These are phyloP conservation scores for Mucor indicus DNA, from an alignment of 371 early-diverging fungal genomes.

Conservation along the genomic window DNA sequence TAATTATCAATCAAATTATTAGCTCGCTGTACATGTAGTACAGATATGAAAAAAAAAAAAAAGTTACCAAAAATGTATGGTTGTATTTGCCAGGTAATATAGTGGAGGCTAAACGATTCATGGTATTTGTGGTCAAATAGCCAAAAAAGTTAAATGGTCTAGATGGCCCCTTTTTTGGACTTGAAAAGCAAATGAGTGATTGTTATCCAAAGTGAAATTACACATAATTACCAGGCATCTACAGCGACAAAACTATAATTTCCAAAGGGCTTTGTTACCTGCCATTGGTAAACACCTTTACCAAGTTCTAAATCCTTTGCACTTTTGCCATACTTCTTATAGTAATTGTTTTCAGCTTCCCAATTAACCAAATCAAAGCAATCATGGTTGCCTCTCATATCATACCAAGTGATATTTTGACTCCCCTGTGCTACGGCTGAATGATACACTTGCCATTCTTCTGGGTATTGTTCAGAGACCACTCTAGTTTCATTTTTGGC, in stretches of 20 bases:
- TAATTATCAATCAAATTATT: conserved; percentile 7
- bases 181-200: conserved; percentile 4
- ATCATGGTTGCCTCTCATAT: conserved; percentile 86
- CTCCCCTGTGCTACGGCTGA: conserved; percentile 55
- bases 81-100: conserved; percentile 38
- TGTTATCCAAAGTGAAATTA: background rate
- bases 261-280: conserved; percentile 61
- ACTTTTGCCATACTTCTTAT: conserved; percentile 51
- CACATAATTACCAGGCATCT: conserved; percentile 70
- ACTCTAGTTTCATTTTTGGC: conserved; percentile 68
- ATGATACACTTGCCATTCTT: conserved; percentile 84
- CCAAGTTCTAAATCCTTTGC: conserved; percentile 46
- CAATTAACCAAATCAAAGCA: conserved; percentile 76
- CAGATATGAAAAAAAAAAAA: no score
- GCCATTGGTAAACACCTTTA: conserved; percentile 54
- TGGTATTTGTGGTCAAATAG: conserved; percentile 66
- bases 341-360: conserved; percentile 63
- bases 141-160: conserved; percentile 93
- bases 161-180: conserved; percentile 75
- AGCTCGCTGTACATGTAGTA: background rate
- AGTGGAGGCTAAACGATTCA: conserved; percentile 64
- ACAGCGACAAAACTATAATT: conserved; percentile 80
- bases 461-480: conserved; percentile 69
- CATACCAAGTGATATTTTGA: conserved; percentile 61
- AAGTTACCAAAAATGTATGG: conserved; percentile 60